Evolutionary conservation across 257 asterid genomes (phyloP), one percentile per base, ranked within the genome.

Genomic region (Fraxinus pennsylvanica): DNA sequence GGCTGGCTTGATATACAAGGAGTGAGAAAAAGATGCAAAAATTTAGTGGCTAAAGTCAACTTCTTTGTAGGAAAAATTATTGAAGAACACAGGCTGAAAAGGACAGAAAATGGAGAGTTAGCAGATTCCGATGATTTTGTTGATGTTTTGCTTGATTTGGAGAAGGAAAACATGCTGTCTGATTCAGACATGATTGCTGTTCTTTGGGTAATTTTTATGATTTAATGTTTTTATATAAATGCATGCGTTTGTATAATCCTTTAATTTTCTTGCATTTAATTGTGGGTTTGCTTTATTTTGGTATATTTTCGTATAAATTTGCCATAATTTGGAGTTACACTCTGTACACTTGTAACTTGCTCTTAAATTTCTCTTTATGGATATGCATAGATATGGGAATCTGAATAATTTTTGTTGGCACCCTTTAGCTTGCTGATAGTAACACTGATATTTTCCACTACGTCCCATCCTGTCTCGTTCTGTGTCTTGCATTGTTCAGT

Each of bases 141-240:
- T 59, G 91, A 91, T 86, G 95, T 93, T 1, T 84, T 93, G 83
- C 93, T 93, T 74, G 91, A 87, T 80, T 65, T 93, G 86, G 94
- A 87, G 84, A 82, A 86, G 75, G 95, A 88, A 74, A 84, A 85
- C 72, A 78, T 69, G 47, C 90, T 94, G 4, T 84, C 79, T 35
- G 91, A 89, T 68, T 84, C 92, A 1, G 98, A 94, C 73, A 89
- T 90, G 93, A 82, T 90, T 82, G 97, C 97, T 32, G 92, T 94
- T 78, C 87, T 94, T 19, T 94, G 98, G 98, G 97, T 94, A 92
- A 68, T 59, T 84, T 32, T 10, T 41, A n/a, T 57, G 50, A 43
- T 43, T 43, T 12, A 2, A 41, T 41, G 14, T 41, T 41, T 41
- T 10, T 41, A 43, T 43, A 43, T 43, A 13, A 14, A 41, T 41